Base-by-base conservation (phyloP, 106 monocot genomes). In the Allium fistulosum region DNA sequence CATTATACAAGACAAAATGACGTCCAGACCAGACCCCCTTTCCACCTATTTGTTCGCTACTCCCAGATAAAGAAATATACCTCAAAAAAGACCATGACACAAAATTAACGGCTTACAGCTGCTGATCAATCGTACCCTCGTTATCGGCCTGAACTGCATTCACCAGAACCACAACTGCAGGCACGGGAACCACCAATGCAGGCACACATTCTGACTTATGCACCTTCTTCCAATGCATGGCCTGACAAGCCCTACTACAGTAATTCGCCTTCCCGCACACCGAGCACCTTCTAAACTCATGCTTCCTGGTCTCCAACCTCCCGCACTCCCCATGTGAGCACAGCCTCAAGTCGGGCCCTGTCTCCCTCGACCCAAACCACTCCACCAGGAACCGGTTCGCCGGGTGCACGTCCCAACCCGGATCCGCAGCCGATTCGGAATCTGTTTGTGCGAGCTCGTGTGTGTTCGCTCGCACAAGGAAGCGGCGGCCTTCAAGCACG, bases 241-340 rank as follows among this genome's bases (percentile, higher is more conserved):
- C 80, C 63, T 87, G 86, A 58, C 86, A 87, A 13, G 82, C 76
- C 9, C 86, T 65, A 27, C 80, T 80, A 71, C 86, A 87, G 51
- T 87, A 87, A 64, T 74, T 82, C 17, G 70, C 86, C 0, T 57
- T 59, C 37, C 83, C 76, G 17, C 88, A 88, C 10, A 80, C 78
- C 8, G 83, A 79, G 51, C 83, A 88, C 58, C 83, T 63, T 59
- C 78, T 55, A 67, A 88, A 88, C 81, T 88, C 88, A 22, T 81
- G 78, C 66, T 53, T 45, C 67, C 88, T 72, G 51, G 78, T 83
- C 83, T 83, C 81, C 58, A 78, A 79, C 73, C 88, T 63, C 6
- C 88, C 83, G 53, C 88, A 88, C 11, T 63, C 66, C 2, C 9
- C 46, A n/a, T 81, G 60, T 2, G 78, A 80, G 65, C 83, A 88